Evolutionary conservation across 805 yeast genomes (phyloP).

Genomic region (Ogataea nonfermentans): DNA sequence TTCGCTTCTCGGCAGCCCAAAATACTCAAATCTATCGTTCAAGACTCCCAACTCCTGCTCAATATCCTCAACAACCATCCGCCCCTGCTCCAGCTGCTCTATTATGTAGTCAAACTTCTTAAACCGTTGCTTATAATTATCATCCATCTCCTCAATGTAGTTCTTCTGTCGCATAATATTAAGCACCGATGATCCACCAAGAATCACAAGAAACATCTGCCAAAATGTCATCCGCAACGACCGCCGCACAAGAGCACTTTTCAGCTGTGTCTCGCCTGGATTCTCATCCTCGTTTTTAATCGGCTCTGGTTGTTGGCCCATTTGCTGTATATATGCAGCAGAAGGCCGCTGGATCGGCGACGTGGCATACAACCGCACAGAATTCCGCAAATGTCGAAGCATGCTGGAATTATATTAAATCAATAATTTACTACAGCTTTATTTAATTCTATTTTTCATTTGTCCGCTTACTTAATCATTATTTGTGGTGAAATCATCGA

Average conservation of each 20-base stretch:
- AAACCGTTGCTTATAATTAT: slow-evolving; percentile 40
- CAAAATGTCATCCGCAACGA: slow-evolving; percentile 33
- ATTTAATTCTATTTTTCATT: no score
- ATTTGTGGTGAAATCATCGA: slow-evolving; percentile 25
- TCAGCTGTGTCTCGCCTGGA: slow-evolving; percentile 22
- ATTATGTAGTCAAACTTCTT: slow-evolving; percentile 32
- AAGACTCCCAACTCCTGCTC: slow-evolving; percentile 40
- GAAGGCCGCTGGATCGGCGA: slow-evolving; percentile 22
- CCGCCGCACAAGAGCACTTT: slow-evolving; percentile 26
- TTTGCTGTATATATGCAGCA: slow-evolving; percentile 23
- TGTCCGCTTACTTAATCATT: slow-evolving; percentile 3
- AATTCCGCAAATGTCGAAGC: no score
- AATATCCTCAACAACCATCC: slow-evolving; percentile 35
- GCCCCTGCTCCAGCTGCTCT: slow-evolving; percentile 22
- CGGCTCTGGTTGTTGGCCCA: slow-evolving; percentile 31
- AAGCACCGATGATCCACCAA: slow-evolving; percentile 41
- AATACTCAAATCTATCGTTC: slow-evolving; percentile 41
- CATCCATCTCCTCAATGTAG: slow-evolving; percentile 41
- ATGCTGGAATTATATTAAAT: no score
- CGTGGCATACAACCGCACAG: slow-evolving; percentile 5
- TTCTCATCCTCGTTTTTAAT: slow-evolving; percentile 8
- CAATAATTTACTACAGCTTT: no score
- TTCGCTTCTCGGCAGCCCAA: slow-evolving; percentile 25
- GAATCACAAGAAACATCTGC: slow-evolving; percentile 32
- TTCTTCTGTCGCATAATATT: slow-evolving; percentile 47